phyloP scores from a whole-genome alignment of 108 stramenopile species.

The Schizochytrium sp. region DNA sequence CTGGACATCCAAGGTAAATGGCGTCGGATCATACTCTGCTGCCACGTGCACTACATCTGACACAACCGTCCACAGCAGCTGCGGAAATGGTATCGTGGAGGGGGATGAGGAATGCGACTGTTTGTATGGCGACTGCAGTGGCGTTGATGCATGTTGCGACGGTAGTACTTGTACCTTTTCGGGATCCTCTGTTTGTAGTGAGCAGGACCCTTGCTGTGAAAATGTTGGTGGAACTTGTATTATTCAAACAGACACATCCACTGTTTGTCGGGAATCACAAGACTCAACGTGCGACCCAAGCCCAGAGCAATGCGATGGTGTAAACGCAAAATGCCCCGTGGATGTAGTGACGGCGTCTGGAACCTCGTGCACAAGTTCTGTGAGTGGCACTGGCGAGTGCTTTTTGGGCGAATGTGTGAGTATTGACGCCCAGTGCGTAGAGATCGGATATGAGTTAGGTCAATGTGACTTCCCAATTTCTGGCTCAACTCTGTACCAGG shows the following conservation, averaged over 20 bases:
- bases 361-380: background rate
- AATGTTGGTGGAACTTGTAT: background rate
- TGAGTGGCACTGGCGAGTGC: background rate
- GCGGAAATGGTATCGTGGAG: conserved; percentile 45
- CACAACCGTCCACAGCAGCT: background rate
- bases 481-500: background rate
- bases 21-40: background rate
- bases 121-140: background rate
- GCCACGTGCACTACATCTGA: background rate
- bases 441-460: background rate
- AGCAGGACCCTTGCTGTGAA: conserved; percentile 39
- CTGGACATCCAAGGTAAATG: background rate
- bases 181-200: background rate
- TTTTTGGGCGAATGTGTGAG: conserved; percentile 9
- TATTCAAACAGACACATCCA: background rate
- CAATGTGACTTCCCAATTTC: background rate
- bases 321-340: conserved; percentile 11
- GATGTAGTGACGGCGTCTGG: background rate
- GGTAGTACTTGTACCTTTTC: background rate
- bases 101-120: conserved; percentile 20
- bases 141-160: conserved; percentile 12
- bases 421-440: background rate
- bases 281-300: conserved; percentile 46
- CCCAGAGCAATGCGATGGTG: conserved; percentile 18
- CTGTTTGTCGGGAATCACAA: conserved; percentile 8